Evolutionary conservation across 176 grass and related monocot species (phyloP), one percentile per base, ranked within the genome.

Genomic region (Eragrostis nindensis): DNA sequence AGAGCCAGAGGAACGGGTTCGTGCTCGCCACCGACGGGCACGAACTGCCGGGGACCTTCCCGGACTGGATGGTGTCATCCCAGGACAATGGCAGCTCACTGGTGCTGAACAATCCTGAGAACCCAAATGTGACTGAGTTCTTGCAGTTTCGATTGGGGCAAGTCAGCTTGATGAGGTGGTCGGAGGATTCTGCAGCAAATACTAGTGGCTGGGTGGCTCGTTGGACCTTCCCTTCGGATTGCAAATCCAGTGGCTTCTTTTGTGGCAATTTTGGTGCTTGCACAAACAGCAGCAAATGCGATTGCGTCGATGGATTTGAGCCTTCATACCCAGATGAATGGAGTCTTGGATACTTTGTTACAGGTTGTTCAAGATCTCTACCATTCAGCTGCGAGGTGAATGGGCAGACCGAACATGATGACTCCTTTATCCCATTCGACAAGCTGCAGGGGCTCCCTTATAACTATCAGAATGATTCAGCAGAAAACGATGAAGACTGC

Each of bases 291-390:
- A 19, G 29, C 25, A 76, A 4, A 49, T 93, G 90, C 48, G 1
- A 21, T 0, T 93, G 90, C 12, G 2, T 80, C 39, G 44, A 77
- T 26, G 90, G 83, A 16, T 93, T 87, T 44, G 57, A 36, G 67
- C 79, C 80, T 30, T 29, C 22, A 8, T 77, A 85, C 30, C 66
- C 63, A n/a, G 41, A 50, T 11, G 70, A 86, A 38, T 89, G 77
- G 85, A 25, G 16, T 9, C 70, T 48, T 14, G 71, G 86, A 61
- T 77, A 62, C 45, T 83, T 70, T 61, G 77, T 40, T 66, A 60
- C 68, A 1, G 90, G 90, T 47, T 92, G 90, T 62, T 79, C 74
- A 1, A 89, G 79, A 74, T 80, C 74, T 48, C 66, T 87, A 39
- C 72, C 87, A 11, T 49, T 93, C 61, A 82, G 53, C 61, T 93